Conservation (phyloP, 768 basidiomycete species). For the Porphyrellus cyaneotinctus region DNA sequence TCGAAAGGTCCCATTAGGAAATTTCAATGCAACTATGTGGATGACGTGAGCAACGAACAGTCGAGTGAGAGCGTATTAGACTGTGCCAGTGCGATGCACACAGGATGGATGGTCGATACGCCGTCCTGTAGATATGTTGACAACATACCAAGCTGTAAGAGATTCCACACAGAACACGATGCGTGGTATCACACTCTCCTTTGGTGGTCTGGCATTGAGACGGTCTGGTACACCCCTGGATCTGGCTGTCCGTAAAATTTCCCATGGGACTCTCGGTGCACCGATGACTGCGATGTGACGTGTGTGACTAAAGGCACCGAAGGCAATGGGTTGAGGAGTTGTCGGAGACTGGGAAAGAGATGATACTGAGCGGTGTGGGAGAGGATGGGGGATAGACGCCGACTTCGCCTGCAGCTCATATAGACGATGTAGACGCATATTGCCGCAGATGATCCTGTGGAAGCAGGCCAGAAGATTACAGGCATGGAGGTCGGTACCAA, state of each 20-base stretch:
- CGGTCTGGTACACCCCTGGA: neutral
- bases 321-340: too few species aligned
- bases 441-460: too few species aligned
- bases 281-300: neutral
- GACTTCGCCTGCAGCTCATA: neutral
- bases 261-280: neutral
- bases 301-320: neutral
- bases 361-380: neutral
- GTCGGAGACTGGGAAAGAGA: neutral
- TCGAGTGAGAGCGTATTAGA: neutral
- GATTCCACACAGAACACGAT: neutral
- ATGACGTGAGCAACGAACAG: too few species aligned
- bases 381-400: neutral
- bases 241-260: neutral
- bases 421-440: too few species aligned
- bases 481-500: neutral
- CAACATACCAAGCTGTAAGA: neutral
- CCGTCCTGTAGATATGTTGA: neutral
- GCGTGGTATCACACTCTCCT: neutral
- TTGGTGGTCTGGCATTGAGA: neutral
- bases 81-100: neutral
- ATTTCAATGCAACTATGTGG: too few species aligned
- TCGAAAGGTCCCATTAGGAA: too few species aligned
- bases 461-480: too few species aligned
- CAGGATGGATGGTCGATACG: neutral